Conservation (phyloP, 352 stramenopile genomes). For the Globisporangium splendens region DNA sequence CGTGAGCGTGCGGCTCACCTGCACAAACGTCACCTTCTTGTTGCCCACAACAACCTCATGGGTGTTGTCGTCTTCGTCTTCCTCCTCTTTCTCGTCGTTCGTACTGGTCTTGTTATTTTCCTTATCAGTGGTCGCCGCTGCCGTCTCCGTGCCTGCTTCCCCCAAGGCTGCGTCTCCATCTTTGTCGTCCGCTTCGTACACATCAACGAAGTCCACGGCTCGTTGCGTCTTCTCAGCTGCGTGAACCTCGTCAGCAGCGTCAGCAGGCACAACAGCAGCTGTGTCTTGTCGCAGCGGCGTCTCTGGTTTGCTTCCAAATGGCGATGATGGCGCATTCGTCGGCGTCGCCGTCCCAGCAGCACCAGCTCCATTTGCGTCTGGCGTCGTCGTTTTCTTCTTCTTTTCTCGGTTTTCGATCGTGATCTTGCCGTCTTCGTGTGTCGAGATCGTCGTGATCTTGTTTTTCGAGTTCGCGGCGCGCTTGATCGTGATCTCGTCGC, state of each 20-base stretch:
- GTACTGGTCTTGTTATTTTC: not conserved
- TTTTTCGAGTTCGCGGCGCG: conserved; percentile 47
- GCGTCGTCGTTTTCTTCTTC: conserved; percentile 9
- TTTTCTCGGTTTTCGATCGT: conserved; percentile 55
- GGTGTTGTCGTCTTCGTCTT: conserved; percentile 12
- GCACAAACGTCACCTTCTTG: conserved; percentile 43
- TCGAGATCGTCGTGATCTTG: conserved; percentile 68
- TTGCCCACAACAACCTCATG: conserved; percentile 27
- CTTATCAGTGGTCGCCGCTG: not conserved
- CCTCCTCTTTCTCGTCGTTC: conserved; percentile 7
- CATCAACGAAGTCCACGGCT: conserved; percentile 11
- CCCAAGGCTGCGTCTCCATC: conserved; percentile 4
- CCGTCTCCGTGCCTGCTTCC: conserved; percentile 1
- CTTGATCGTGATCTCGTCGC: conserved; percentile 81
- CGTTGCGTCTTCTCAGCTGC: conserved; percentile 1
- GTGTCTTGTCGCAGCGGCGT: no score
- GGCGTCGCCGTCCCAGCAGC: not conserved
- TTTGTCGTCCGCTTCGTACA: conserved; percentile 11
- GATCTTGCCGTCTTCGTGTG: conserved; percentile 69
- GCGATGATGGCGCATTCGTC: not conserved
- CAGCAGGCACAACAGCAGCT: no score
- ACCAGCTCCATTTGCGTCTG: not conserved
- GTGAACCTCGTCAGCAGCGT: not conserved
- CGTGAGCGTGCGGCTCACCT: conserved; percentile 34
- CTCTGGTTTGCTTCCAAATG: no score